Conservation (phyloP, 495 filamentous ascomycete species). For the Tuber microsphaerosporum region DNA sequence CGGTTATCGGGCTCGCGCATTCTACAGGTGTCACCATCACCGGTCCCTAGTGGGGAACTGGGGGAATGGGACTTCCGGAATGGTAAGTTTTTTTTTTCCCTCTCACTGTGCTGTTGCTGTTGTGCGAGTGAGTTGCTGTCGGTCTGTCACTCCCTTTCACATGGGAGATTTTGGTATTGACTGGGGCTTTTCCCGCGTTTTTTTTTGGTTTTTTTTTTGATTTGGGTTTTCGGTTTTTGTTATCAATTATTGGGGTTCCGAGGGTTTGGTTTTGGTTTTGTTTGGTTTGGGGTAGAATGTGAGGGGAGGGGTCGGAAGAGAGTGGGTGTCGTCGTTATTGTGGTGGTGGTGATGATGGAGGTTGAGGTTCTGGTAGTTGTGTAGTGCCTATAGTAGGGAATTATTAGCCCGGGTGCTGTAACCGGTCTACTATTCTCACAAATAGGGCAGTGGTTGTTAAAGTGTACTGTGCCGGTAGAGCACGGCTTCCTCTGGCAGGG, state of each 20-base stretch:
- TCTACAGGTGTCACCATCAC: neutral
- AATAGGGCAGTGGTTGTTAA: neutral
- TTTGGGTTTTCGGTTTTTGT: neutral
- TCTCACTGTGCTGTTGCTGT: neutral
- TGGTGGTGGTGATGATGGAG: neutral
- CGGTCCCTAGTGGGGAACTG: neutral
- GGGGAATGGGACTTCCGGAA: neutral
- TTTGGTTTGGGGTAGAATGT: neutral
- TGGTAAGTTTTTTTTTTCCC: neutral
- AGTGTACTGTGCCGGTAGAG: neutral
- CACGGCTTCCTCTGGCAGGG: neutral
- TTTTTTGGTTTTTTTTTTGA: neutral
- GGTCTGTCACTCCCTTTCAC: neutral
- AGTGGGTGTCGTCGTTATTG: neutral
- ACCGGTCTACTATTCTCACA: neutral
- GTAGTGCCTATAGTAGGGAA: neutral
- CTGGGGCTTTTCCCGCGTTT: neutral
- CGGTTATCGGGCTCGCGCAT: neutral
- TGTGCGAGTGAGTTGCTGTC: neutral
- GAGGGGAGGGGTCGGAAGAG: neutral
- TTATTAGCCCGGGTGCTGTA: neutral
- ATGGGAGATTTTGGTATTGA: neutral
- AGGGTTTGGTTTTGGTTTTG: neutral
- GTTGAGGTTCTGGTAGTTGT: neutral
- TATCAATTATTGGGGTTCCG: no score